These are phyloP conservation scores for Cryptococcus depauperatus DNA, from an alignment of 1,284 basidiomycete species.

Conservation along the genomic window DNA sequence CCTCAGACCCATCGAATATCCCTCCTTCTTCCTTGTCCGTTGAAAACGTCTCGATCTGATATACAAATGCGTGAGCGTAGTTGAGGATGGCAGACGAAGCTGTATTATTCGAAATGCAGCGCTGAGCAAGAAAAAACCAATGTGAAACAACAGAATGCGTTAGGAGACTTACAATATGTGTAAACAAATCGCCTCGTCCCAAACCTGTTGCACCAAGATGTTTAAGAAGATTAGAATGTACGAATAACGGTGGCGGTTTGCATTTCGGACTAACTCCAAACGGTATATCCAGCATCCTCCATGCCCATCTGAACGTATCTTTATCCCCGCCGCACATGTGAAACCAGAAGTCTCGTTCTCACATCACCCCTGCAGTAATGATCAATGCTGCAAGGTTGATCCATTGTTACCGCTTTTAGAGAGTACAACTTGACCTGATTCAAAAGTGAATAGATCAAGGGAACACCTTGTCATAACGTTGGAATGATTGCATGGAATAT, in stretches of 20 bases:
- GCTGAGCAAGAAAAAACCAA: slow-evolving; percentile 18
- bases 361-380: slow-evolving; percentile 39
- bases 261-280: slow-evolving; percentile 44
- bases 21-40: slow-evolving; percentile 27
- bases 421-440: slow-evolving; percentile 47
- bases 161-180: slow-evolving; percentile 29
- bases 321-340: slow-evolving; percentile 46
- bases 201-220: slow-evolving; percentile 32
- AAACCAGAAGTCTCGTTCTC: slow-evolving; percentile 47
- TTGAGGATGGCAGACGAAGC: slow-evolving; percentile 29
- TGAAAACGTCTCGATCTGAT: slow-evolving; percentile 20
- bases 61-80: slow-evolving; percentile 36
- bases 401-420: slow-evolving; percentile 47
- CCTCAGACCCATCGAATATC: slow-evolving; percentile 39
- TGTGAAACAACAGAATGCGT: no score
- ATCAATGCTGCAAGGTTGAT: slow-evolving; percentile 48
- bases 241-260: slow-evolving; percentile 38
- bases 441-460: slow-evolving; percentile 39
- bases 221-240: slow-evolving; percentile 47
- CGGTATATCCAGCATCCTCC: slow-evolving; percentile 42
- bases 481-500: no score
- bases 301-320: slow-evolving; percentile 48
- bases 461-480: no score
- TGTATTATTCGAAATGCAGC: slow-evolving; percentile 31
- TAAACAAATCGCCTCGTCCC: slow-evolving; percentile 31